Evolutionary conservation across 345 rosid genomes (phyloP).

Genomic region (Tarenaya hassleriana): DNA sequence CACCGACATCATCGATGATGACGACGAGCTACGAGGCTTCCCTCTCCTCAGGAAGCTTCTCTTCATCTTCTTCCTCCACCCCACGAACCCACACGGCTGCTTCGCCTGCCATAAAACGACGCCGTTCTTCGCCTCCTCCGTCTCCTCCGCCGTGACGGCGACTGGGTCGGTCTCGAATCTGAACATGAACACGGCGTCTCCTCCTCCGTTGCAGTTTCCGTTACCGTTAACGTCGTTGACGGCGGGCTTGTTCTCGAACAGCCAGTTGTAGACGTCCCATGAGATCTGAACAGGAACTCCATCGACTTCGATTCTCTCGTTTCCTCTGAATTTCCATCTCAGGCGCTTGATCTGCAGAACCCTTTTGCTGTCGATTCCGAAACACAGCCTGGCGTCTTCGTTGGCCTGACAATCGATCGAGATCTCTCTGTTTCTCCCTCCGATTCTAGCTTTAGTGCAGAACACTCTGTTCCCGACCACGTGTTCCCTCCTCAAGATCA

Average conservation of each 20-base stretch:
- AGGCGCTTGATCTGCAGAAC: conserved; percentile 67
- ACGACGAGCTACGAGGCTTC: conserved; percentile 36
- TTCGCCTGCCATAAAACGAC: conserved; percentile 37
- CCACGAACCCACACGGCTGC: conserved; percentile 33
- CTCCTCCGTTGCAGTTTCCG: conserved; percentile 15
- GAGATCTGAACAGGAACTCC: conserved; percentile 70
- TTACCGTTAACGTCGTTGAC: conserved; percentile 9
- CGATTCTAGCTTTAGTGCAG: conserved; percentile 60
- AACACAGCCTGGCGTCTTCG: conserved; percentile 54
- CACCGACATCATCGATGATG: conserved; percentile 71
- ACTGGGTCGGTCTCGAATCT: conserved; percentile 49
- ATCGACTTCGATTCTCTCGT: conserved; percentile 66
- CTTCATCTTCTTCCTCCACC: conserved; percentile 83
- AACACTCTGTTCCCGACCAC: conserved; percentile 61
- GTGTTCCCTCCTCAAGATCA: conserved; percentile 74
- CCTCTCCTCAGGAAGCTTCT: conserved; percentile 52
- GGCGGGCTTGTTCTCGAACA: conserved; percentile 41
- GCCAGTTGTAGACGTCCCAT: conserved; percentile 95
- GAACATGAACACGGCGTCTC: conserved; percentile 80
- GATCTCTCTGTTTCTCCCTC: conserved; percentile 61
- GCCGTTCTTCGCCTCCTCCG: conserved; percentile 19
- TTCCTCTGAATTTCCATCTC: conserved; percentile 94
- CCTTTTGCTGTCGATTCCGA: conserved; percentile 47
- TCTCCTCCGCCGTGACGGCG: conserved; percentile 15
- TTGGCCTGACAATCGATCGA: conserved; percentile 56